Evolutionary conservation across 257 asterid genomes (phyloP).

Genomic region (Avicennia marina): DNA sequence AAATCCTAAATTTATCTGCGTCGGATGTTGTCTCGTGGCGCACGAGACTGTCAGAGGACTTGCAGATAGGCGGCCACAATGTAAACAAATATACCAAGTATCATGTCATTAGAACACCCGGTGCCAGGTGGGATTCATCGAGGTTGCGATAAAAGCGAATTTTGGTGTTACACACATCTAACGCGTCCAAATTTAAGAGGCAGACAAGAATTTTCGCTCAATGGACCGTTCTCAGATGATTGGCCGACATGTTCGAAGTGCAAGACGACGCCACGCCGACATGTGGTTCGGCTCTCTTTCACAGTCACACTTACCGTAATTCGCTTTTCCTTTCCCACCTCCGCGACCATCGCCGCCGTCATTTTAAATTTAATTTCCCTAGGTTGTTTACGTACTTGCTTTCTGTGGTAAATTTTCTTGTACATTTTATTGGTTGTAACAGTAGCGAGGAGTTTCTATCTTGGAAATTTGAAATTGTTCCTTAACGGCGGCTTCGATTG

Average conservation of each 20-base stretch:
- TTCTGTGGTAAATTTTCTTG: background rate
- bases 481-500: slow-evolving; percentile 37
- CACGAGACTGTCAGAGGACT: too few species aligned
- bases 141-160: too few species aligned
- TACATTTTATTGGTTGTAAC: slow-evolving; percentile 1
- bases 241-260: slow-evolving; percentile 16
- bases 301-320: too few species aligned
- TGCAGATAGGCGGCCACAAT: too few species aligned
- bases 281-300: slow-evolving; percentile 29
- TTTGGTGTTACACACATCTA: too few species aligned
- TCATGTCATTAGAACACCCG: too few species aligned
- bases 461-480: slow-evolving; percentile 1
- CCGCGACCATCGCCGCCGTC: too few species aligned
- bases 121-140: too few species aligned
- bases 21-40: too few species aligned
- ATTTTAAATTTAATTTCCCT: background rate
- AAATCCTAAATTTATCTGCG: too few species aligned
- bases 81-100: too few species aligned
- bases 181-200: background rate
- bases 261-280: background rate
- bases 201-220: background rate
- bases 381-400: background rate
- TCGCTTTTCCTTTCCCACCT: too few species aligned
- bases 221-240: slow-evolving; percentile 6
- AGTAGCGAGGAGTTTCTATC: background rate